Conservation (phyloP, 371 early-diverging fungal species). For the Rhizopus stolonifer region DNA sequence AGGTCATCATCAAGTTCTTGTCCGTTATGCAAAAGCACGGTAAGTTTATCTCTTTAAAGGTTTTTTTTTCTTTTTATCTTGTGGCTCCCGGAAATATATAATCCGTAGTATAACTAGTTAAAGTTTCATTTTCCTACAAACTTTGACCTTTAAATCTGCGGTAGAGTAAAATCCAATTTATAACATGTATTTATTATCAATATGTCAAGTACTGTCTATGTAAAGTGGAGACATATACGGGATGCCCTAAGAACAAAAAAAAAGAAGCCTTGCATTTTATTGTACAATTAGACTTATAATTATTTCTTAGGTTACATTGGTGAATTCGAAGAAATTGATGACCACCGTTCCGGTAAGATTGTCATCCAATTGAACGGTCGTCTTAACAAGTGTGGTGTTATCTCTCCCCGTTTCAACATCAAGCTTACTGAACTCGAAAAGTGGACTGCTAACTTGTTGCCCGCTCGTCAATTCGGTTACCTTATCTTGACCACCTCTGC, state of each 20-base stretch:
- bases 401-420: constrained; percentile 99
- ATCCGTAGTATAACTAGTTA: constrained; percentile 29
- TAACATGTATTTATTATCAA: constrained; percentile 13
- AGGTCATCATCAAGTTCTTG: constrained; percentile 98
- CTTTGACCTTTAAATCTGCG: constrained; percentile 75
- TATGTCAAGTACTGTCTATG: constrained; percentile 18
- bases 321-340: constrained; percentile 98
- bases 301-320: constrained; percentile 91
- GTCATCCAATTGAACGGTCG: constrained; percentile 99
- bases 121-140: constrained; percentile 39
- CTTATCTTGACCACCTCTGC: constrained; percentile 96
- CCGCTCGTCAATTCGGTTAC: constrained; percentile 99
- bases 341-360: constrained; percentile 99
- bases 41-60: constrained; percentile 36
- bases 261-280: background rate
- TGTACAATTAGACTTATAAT: too few species aligned
- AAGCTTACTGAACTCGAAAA: constrained; percentile 94
- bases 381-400: constrained; percentile 99
- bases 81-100: background rate
- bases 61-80: constrained; percentile 4
- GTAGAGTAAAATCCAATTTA: constrained; percentile 42
- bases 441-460: constrained; percentile 97
- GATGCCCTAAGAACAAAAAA: background rate
- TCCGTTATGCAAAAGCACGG: constrained; percentile 99
- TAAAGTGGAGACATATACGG: constrained; percentile 20